Conservation (phyloP, 2,329 filamentous ascomycete genomes). For the Coniosporium tulheliwenetii region DNA sequence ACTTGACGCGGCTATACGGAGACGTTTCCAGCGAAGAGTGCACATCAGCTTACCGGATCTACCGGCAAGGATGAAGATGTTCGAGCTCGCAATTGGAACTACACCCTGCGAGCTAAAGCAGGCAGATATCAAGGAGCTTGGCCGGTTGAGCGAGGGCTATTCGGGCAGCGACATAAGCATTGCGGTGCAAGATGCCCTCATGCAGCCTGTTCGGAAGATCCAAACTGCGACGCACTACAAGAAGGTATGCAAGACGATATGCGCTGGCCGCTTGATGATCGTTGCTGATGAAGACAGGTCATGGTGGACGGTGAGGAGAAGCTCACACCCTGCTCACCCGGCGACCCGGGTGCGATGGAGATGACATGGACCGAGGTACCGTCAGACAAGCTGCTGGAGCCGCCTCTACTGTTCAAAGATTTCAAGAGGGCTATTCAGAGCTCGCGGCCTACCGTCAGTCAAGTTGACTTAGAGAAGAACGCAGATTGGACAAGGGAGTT, state of each 20-base stretch:
- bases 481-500: conserved; percentile 94
- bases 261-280: neutral
- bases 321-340: conserved; percentile 84
- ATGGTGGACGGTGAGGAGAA: conserved; percentile 49
- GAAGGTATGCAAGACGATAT: conserved; percentile 41
- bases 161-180: conserved; percentile 94
- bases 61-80: conserved; percentile 83
- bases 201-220: conserved; percentile 95
- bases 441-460: conserved; percentile 77
- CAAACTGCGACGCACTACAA: conserved; percentile 97
- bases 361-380: conserved; percentile 89
- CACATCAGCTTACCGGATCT: conserved; percentile 87
- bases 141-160: conserved; percentile 77
- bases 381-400: conserved; percentile 71
- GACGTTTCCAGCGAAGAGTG: conserved; percentile 89
- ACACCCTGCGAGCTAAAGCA: conserved; percentile 73
- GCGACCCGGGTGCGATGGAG: conserved; percentile 69
- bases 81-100: conserved; percentile 83
- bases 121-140: conserved; percentile 66
- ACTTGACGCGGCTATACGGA: conserved; percentile 84
- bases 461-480: conserved; percentile 69
- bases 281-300: conserved; percentile 35
- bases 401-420: conserved; percentile 74
- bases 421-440: conserved; percentile 85
- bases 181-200: conserved; percentile 86